Percentiles rank a stretch among this genome's conserved stretches.
phyloP scores from a whole-genome alignment of 2,329 filamentous ascomycete genomes.

The Tolypocladium capitatum region DNA sequence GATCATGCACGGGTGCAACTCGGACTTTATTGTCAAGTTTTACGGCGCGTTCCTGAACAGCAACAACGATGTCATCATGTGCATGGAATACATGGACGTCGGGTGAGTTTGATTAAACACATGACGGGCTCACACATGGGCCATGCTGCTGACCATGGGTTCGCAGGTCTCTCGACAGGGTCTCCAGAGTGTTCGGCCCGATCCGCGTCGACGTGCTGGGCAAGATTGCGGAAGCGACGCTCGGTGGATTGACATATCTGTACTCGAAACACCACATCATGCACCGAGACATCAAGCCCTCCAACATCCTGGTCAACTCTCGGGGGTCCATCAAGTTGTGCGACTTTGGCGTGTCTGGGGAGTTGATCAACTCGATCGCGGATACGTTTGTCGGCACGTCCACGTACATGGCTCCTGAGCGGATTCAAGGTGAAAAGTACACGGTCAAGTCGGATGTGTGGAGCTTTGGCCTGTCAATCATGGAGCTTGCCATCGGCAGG shows the following conservation, averaged over 20 bases:
- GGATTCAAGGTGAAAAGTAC: slow-evolving; percentile 93
- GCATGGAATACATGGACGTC: slow-evolving; percentile 99
- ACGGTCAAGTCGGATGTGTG: slow-evolving; percentile 98
- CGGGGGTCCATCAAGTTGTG: slow-evolving; percentile 91
- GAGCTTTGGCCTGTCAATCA: slow-evolving; percentile 90
- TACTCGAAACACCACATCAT: slow-evolving; percentile 95
- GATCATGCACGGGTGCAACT: slow-evolving; percentile 97
- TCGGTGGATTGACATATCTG: slow-evolving; percentile 87
- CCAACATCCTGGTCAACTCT: slow-evolving; percentile 93
- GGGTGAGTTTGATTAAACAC: slow-evolving; percentile 54
- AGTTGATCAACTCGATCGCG: slow-evolving; percentile 93
- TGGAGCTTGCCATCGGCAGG: slow-evolving; percentile 95
- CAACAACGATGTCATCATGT: slow-evolving; percentile 96
- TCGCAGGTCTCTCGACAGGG: slow-evolving; percentile 72
- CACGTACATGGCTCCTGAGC: slow-evolving; percentile 97
- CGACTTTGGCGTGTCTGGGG: slow-evolving; percentile 97
- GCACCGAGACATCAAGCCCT: slow-evolving; percentile 98
- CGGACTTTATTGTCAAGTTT: slow-evolving; percentile 92
- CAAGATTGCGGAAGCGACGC: slow-evolving; percentile 92
- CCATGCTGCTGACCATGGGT: neutral
- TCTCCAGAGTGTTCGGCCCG: slow-evolving; percentile 89
- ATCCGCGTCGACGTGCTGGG: slow-evolving; percentile 92
- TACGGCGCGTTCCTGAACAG: slow-evolving; percentile 96
- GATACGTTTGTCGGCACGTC: slow-evolving; percentile 98
- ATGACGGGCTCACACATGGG: neutral